Conservation (phyloP, 805 yeast species). For the Lipomyces orientalis region DNA sequence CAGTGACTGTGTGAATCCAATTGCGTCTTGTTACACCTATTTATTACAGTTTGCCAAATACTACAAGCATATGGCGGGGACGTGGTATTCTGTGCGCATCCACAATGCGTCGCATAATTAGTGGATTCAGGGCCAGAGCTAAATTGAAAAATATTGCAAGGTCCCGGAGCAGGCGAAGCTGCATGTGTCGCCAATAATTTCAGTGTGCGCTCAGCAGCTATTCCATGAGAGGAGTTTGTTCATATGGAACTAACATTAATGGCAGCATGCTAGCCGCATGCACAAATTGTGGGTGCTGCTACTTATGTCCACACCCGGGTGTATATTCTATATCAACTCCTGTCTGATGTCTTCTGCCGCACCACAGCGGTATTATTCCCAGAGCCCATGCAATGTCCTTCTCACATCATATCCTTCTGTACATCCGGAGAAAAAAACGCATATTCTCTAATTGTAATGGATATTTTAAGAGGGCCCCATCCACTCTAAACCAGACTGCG, state of each 20-base stretch:
- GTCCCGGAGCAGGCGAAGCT: too few relatives aligned
- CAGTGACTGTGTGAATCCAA: too few relatives aligned
- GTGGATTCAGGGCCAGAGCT: too few relatives aligned
- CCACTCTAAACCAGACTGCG: conserved; percentile 79
- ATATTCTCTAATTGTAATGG: conserved; percentile 79
- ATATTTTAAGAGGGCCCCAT: conserved; percentile 56
- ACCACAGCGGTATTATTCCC: not conserved
- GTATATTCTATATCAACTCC: not conserved
- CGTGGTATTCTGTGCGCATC: too few relatives aligned
- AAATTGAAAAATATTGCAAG: too few relatives aligned
- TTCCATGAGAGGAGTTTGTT: too few relatives aligned
- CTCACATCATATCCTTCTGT: conserved; percentile 54
- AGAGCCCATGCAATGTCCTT: not conserved
- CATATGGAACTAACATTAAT: not conserved
- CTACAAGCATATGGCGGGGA: too few relatives aligned
- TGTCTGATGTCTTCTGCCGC: too few relatives aligned
- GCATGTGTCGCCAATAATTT: not conserved
- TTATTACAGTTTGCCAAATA: too few relatives aligned
- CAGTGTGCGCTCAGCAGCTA: not conserved
- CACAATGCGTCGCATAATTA: too few relatives aligned
- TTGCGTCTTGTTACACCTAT: too few relatives aligned
- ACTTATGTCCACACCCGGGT: too few relatives aligned
- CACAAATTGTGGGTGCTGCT: not conserved
- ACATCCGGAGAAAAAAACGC: conserved; percentile 82
- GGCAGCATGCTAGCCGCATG: not conserved